Conservation (phyloP, 768 basidiomycete species). For the Psilocybe sp. region DNA sequence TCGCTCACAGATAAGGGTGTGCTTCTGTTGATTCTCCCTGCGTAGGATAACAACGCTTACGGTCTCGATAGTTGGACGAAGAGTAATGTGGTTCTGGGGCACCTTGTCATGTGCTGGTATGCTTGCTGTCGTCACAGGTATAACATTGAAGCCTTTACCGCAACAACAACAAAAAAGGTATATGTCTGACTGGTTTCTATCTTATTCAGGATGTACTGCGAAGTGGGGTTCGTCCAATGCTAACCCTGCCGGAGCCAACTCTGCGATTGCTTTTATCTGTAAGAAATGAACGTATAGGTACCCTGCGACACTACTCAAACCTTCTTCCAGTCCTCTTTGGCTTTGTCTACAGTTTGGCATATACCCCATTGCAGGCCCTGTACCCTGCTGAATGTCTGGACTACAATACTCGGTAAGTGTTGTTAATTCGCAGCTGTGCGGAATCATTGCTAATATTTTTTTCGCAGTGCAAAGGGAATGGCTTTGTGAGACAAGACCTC, state of each 20-base stretch:
- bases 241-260: slow-evolving; percentile 37
- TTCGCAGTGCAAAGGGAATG: slow-evolving; percentile 55
- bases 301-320: slow-evolving; percentile 11
- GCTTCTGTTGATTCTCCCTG: not conserved
- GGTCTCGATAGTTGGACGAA: slow-evolving; percentile 31
- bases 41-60: not conserved
- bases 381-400: slow-evolving; percentile 56
- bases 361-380: slow-evolving; percentile 58
- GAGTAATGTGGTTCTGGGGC: slow-evolving; percentile 48
- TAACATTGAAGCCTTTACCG: not conserved
- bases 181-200: not conserved
- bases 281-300: slow-evolving; percentile 9
- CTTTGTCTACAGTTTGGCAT: slow-evolving; percentile 51
- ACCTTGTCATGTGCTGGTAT: slow-evolving; percentile 35
- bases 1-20: slow-evolving; percentile 37
- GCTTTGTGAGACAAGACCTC: slow-evolving; percentile 36
- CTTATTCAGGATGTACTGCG: slow-evolving; percentile 33
- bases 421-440: not conserved
- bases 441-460: not conserved
- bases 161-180: no score
- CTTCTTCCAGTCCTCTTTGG: slow-evolving; percentile 45
- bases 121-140: slow-evolving; percentile 40
- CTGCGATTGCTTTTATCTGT: slow-evolving; percentile 47
- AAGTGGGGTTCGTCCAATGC: slow-evolving; percentile 33
- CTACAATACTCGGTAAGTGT: slow-evolving; percentile 44